These are phyloP conservation scores for Cochlearia excelsa DNA, from an alignment of 345 rosid genomes.

Conservation along the genomic window DNA sequence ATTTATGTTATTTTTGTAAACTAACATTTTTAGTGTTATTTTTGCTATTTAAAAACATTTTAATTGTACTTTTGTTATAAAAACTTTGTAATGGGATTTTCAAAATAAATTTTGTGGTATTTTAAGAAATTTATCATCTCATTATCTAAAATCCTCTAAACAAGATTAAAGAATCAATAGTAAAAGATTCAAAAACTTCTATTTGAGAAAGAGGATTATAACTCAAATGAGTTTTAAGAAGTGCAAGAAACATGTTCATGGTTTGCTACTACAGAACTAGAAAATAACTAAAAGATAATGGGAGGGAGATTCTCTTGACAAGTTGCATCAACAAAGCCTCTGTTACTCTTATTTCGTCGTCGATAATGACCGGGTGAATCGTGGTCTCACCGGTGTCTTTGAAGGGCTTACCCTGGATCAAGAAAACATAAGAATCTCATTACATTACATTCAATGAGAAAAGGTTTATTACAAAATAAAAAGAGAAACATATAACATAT, in stretches of 20 bases:
- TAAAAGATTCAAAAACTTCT: no score
- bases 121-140: no score
- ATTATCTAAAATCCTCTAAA: no score
- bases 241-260: conserved; percentile 24
- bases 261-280: conserved; percentile 21
- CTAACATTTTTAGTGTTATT: no score
- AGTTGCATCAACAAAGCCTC: conserved; percentile 12
- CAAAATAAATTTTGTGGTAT: no score
- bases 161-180: no score
- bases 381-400: conserved; percentile 78
- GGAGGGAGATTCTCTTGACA: no score
- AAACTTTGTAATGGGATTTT: no score
- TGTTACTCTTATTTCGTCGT: conserved; percentile 22
- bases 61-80: no score
- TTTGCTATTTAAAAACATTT: no score
- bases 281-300: background rate
- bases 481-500: no score
- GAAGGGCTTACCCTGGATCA: conserved; percentile 72
- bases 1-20: no score
- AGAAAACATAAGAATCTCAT: background rate
- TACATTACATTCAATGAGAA: background rate
- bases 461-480: background rate
- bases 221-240: background rate
- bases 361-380: conserved; percentile 38
- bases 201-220: background rate